phyloP scores from a whole-genome alignment of 164 flowering plant genomes.

The Saururus chinensis region DNA sequence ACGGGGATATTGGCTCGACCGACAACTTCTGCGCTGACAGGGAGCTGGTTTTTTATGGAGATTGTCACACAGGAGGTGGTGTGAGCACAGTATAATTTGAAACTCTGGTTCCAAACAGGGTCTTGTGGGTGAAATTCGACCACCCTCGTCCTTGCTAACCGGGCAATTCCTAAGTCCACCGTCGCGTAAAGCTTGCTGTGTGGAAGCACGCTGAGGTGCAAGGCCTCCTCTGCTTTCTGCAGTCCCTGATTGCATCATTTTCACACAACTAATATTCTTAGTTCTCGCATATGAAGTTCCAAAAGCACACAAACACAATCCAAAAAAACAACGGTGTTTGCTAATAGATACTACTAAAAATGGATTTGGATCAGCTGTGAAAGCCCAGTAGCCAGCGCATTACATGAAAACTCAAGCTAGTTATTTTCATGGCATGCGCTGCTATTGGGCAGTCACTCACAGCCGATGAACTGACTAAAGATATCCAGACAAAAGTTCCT shows the following conservation, averaged over 20 bases:
- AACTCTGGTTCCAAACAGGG: conserved; percentile 80
- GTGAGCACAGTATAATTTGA: conserved; percentile 75
- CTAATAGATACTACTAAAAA: too few species aligned
- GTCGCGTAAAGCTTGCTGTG: conserved; percentile 32
- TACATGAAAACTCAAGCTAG: too few species aligned
- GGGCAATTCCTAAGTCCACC: conserved; percentile 50
- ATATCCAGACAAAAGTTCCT: too few species aligned
- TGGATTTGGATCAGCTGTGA: too few species aligned
- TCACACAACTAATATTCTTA: not conserved
- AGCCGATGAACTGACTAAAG: too few species aligned
- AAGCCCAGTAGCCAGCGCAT: too few species aligned
- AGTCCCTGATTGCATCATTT: not conserved
- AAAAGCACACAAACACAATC: too few species aligned
- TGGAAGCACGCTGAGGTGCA: not conserved
- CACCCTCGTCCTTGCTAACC: conserved; percentile 53
- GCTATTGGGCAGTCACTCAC: too few species aligned
- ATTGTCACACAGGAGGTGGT: conserved; percentile 41
- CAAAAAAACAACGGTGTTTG: too few species aligned
- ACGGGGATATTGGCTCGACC: conserved; percentile 35
- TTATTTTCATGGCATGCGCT: too few species aligned
- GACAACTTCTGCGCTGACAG: conserved; percentile 46
- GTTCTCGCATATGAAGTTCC: not conserved
- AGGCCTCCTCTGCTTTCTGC: not conserved
- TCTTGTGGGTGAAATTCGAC: conserved; percentile 22
- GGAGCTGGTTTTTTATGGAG: conserved; percentile 50